A percentile compares a stretch with the other conserved stretches of the same genome.
phyloP scores from a whole-genome alignment of 164 flowering plant genomes.

The Vitis labrusca region DNA sequence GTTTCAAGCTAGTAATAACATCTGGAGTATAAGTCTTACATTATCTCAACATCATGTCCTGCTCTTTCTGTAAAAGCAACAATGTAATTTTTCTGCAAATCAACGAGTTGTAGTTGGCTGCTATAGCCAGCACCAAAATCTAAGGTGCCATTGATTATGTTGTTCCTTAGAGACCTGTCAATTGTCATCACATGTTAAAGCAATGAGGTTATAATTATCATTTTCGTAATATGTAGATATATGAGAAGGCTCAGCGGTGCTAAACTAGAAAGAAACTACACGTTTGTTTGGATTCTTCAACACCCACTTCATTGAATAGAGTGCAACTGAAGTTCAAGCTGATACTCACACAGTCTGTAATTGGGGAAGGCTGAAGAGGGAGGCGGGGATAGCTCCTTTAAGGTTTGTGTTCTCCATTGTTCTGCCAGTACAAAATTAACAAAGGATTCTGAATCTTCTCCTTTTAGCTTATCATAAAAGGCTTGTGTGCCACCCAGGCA shows the following conservation, averaged over 20 bases:
- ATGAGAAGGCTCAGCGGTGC: no score
- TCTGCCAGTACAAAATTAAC: constrained; percentile 24
- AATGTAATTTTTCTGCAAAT: constrained; percentile 49
- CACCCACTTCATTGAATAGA: no score
- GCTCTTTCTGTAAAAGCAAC: constrained; percentile 5
- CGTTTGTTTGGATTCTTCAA: no score
- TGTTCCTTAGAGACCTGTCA: constrained; percentile 43
- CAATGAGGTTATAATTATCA: no score
- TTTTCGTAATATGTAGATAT: no score
- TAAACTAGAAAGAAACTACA: no score
- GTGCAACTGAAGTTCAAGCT: background rate
- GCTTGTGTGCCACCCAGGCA: no score
- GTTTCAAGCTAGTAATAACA: background rate
- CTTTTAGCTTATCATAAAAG: no score
- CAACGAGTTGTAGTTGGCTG: constrained; percentile 40
- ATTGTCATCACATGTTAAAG: background rate
- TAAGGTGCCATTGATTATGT: constrained; percentile 48
- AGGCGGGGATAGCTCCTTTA: constrained; percentile 44
- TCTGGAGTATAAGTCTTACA: constrained; percentile 30
- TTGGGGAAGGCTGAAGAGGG: constrained; percentile 43
- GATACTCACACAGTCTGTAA: constrained; percentile 60
- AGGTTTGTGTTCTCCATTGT: constrained; percentile 45
- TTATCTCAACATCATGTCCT: constrained; percentile 15
- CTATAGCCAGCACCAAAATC: constrained; percentile 35
- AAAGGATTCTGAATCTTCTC: no score